A percentile compares a stretch with the other conserved stretches of the same genome.
phyloP scores from a whole-genome alignment of 192 early-diverging fungal genomes.

The Paraglomus occultum region DNA sequence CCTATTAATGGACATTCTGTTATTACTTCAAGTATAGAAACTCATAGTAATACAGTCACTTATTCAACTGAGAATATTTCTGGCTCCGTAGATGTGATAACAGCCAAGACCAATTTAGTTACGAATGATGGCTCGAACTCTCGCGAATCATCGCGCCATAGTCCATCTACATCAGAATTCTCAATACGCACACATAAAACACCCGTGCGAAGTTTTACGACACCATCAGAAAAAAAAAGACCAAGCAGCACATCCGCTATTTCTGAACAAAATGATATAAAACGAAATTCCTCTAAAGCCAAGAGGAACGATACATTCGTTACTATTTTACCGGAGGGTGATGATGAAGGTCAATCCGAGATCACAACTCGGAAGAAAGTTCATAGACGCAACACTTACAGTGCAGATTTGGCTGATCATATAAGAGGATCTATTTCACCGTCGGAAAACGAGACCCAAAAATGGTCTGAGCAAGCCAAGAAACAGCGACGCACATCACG shows the following conservation, averaged over 20 bases:
- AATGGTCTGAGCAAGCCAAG: constrained; percentile 23
- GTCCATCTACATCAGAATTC: background rate
- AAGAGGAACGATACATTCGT: background rate
- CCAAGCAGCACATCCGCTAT: constrained; percentile 22
- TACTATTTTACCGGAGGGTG: background rate
- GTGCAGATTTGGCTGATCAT: constrained; percentile 36
- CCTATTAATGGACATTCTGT: background rate
- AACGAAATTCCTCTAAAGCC: constrained; percentile 17
- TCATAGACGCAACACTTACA: constrained; percentile 45
- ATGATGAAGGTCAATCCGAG: too few species aligned
- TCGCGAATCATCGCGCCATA: background rate
- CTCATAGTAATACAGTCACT: background rate
- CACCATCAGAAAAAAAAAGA: constrained; percentile 17
- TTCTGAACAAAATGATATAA: background rate
- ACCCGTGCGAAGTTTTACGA: constrained; percentile 11
- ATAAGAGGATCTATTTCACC: background rate
- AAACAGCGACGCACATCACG: constrained; percentile 14
- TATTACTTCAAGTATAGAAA: background rate
- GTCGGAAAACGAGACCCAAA: constrained; percentile 22
- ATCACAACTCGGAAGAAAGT: background rate
- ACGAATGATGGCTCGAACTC: background rate
- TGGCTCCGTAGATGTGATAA: background rate
- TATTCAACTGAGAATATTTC: background rate
- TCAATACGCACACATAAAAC: background rate
- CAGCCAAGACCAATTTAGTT: background rate